Evolutionary conservation across 768 basidiomycete species (phyloP).

Genomic region (Rhizopogon rudus): DNA sequence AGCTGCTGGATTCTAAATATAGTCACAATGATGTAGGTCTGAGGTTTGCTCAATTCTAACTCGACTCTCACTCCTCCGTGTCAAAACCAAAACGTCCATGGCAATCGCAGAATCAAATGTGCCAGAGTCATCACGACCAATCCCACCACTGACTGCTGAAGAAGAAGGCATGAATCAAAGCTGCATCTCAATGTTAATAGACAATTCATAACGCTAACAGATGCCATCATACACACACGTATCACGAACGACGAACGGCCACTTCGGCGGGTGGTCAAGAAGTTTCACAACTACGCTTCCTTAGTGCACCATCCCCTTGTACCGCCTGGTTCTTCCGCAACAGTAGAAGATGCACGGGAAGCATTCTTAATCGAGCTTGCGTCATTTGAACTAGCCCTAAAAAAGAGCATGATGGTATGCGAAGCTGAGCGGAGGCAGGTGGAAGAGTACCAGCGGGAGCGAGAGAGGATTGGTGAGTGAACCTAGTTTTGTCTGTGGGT

Average conservation of each 20-base stretch:
- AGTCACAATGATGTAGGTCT: not conserved
- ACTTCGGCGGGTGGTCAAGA: slow-evolving; percentile 73
- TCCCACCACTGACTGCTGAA: slow-evolving; percentile 49
- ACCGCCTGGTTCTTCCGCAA: slow-evolving; percentile 20
- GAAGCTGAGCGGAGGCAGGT: slow-evolving; percentile 85
- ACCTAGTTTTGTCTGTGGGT: not conserved
- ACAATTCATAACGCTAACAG: slow-evolving; percentile 32
- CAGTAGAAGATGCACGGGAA: slow-evolving; percentile 69
- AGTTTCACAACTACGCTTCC: slow-evolving; percentile 70
- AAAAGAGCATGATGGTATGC: slow-evolving; percentile 79
- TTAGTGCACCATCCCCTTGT: slow-evolving; percentile 46
- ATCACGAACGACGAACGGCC: slow-evolving; percentile 82
- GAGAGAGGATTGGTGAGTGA: slow-evolving; percentile 64
- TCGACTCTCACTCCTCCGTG: not conserved
- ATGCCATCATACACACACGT: slow-evolving; percentile 74
- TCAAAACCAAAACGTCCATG: not conserved
- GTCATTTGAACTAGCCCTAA: slow-evolving; percentile 67
- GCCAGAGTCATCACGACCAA: slow-evolving; percentile 12
- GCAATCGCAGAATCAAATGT: not conserved
- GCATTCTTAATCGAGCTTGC: slow-evolving; percentile 75
- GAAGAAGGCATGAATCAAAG: slow-evolving; percentile 49
- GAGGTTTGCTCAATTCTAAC: too few species aligned
- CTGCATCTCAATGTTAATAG: slow-evolving; percentile 3
- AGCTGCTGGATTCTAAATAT: not conserved
- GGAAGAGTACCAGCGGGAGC: slow-evolving; percentile 74